A percentile compares a stretch with the other conserved stretches of the same genome.
Conservation (phyloP, 2,329 filamentous ascomycete genomes). For the Raffaelea deltoideospora region DNA sequence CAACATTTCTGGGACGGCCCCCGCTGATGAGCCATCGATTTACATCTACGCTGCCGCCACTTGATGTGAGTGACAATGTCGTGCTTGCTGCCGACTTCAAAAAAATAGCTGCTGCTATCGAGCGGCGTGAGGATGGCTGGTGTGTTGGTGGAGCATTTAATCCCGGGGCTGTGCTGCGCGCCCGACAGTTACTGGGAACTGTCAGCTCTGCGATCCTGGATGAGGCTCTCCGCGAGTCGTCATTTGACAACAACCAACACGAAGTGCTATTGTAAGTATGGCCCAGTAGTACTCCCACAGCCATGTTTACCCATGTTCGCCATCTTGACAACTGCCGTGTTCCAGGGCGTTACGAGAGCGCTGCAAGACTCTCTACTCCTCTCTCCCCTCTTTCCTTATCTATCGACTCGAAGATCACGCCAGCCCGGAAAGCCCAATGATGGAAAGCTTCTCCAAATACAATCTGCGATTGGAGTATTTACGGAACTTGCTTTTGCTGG, state of each 20-base stretch:
- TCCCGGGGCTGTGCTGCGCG: not conserved
- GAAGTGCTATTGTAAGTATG: too few species aligned
- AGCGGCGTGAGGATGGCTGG: not conserved
- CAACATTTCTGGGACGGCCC: not conserved
- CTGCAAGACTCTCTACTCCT: not conserved
- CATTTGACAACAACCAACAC: too few species aligned
- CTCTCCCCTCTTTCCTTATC: not conserved
- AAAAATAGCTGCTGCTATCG: not conserved
- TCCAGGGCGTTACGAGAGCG: not conserved
- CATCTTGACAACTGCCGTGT: not conserved
- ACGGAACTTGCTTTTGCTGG: not conserved
- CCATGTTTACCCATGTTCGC: not conserved
- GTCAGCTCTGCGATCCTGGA: not conserved
- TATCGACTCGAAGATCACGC: not conserved
- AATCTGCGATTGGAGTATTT: not conserved
- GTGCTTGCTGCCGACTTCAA: not conserved
- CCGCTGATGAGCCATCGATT: not conserved
- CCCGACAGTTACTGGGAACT: not conserved
- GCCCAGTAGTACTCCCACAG: not conserved
- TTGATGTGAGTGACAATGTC: not conserved
- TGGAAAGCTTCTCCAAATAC: not conserved
- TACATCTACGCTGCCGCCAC: not conserved
- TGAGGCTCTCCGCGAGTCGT: not conserved
- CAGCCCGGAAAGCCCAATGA: not conserved
- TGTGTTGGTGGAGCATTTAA: not conserved